These are phyloP conservation scores for Quercus lobata DNA, from an alignment of 331 rosid genomes.

Conservation along the genomic window DNA sequence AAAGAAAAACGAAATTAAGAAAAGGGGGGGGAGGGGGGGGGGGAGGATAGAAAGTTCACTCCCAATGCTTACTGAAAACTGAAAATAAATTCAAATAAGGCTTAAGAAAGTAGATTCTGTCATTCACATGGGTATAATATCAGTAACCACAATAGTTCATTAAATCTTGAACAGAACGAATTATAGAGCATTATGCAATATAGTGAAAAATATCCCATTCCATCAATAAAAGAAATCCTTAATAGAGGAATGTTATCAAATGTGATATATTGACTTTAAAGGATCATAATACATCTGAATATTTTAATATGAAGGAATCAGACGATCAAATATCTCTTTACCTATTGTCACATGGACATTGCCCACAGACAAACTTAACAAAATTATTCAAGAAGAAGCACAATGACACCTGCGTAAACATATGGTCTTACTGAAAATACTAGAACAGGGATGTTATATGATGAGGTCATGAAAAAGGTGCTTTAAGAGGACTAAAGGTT, in stretches of 20 bases:
- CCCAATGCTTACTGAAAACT: neutral
- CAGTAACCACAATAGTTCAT: neutral
- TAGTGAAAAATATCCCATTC: neutral
- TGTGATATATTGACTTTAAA: neutral
- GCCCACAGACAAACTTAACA: neutral
- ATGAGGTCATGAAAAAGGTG: neutral
- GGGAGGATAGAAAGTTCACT: neutral
- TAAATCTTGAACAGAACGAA: neutral
- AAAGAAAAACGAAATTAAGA: neutral
- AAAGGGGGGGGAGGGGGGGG: too few relatives aligned
- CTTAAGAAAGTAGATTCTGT: neutral
- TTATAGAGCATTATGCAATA: neutral
- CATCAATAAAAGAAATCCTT: neutral
- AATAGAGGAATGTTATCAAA: neutral
- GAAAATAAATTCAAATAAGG: neutral
- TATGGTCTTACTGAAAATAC: neutral
- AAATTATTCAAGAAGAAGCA: neutral
- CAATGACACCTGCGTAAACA: neutral
- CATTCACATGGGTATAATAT: neutral
- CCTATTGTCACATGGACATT: neutral
- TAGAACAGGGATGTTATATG: neutral
- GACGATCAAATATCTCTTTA: too few relatives aligned
- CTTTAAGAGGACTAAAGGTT: neutral
- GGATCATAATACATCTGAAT: neutral
- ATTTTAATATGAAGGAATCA: too few relatives aligned